Base-by-base conservation (phyloP, 768 basidiomycete genomes). In the Hygrophorus russula region DNA sequence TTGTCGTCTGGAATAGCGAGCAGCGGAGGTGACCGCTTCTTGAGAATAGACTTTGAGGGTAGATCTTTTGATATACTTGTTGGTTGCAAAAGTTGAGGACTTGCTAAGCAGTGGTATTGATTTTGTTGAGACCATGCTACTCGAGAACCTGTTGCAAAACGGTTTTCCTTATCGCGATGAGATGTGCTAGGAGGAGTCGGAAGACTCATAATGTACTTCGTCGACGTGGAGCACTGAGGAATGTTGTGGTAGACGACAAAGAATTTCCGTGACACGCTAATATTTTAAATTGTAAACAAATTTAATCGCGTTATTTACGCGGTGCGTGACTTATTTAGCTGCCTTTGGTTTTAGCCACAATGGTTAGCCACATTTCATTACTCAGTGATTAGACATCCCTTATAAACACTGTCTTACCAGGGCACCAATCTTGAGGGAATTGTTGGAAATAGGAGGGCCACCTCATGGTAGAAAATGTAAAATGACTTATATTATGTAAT, bases 11-110 rank as follows among this genome's bases (percentile, higher is more conserved):
- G 65, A 2, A 67, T 54, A 1, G 68, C 57, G 15, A 71, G 60
- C 15, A 58, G 46, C 7, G 53, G 48, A 18, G 65, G 53, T 39
- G 50, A 51, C n/a, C 58, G 53, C 51, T 69, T 75, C 61, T 88
- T 89, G 29, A 89, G 69, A 45, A 88, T 88, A 5, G 86, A 83
- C 49, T 72, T 82, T 15, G 60, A 44, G 0, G 82, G 82, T 11
- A 52, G 64, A 12, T 62, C 57, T 39, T 63, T 67, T 1, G 65
- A 65, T 4, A 66, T 57, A 43, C 63, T 68, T 12, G 57, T 39
- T 11, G 59, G 38, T 30, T 63, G 59, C 11, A 61, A 50, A 13
- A 61, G 60, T 34, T 57, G 56, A 42, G 56, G 58, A 42, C 53
- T 51, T 9, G 62, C 55, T 30, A 74, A 50, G 14, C 58, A 53